Percentiles rank a stretch among this genome's conserved stretches.
phyloP scores from a whole-genome alignment of 805 yeast genomes.

The Yarrowia keelungensis region DNA sequence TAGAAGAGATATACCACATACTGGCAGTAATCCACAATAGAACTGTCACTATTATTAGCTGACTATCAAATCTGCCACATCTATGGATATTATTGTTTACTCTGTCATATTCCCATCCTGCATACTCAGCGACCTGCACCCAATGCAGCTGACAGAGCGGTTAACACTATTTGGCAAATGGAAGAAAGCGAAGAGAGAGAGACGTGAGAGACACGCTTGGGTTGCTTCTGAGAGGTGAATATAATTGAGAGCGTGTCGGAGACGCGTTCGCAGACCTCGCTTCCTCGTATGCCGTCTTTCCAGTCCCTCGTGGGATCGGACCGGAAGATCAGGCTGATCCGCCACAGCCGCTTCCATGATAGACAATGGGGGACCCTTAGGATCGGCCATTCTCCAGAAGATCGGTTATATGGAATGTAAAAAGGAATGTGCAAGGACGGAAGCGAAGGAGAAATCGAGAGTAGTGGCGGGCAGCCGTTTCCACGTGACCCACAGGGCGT shows the following conservation, averaged over 20 bases:
- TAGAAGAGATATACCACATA: too few relatives aligned
- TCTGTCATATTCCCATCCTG: not conserved
- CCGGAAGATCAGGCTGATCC: slow-evolving; percentile 14
- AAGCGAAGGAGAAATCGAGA: not conserved
- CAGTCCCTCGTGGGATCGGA: not conserved
- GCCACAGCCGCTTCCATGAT: slow-evolving; percentile 25
- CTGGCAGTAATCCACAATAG: too few relatives aligned
- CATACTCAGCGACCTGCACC: not conserved
- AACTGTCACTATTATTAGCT: too few relatives aligned
- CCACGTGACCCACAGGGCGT: not conserved
- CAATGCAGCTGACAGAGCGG: slow-evolving; percentile 19
- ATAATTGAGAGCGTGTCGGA: too few relatives aligned
- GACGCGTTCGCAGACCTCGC: not conserved
- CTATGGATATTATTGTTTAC: too few relatives aligned
- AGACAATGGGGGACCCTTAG: not conserved
- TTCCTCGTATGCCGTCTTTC: not conserved
- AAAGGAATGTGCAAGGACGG: slow-evolving; percentile 5
- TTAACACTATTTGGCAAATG: slow-evolving; percentile 9
- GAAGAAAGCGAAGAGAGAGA: not conserved
- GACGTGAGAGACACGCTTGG: not conserved
- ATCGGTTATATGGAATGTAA: slow-evolving; percentile 25
- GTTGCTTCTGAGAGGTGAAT: not conserved
- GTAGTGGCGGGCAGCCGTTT: too few relatives aligned
- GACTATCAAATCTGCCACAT: too few relatives aligned
- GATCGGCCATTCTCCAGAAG: not conserved